Evolutionary conservation across 2,329 filamentous ascomycete genomes (phyloP).

Genomic region (Neonectria faginata): DNA sequence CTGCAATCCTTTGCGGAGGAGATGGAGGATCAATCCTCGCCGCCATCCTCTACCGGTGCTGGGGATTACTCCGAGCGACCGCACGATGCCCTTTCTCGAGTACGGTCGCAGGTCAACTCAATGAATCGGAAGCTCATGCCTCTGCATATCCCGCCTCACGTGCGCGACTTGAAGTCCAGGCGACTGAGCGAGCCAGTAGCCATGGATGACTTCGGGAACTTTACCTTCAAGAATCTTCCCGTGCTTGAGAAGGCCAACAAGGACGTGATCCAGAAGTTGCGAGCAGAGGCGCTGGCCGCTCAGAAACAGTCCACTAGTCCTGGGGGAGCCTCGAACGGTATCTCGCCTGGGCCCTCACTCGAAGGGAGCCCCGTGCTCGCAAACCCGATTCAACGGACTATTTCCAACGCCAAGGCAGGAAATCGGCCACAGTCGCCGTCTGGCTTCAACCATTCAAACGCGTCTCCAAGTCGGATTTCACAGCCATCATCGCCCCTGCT

Average conservation of each 20-base stretch:
- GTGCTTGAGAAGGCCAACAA: constrained; percentile 99
- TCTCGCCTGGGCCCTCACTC: constrained; percentile 75
- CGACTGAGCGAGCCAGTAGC: constrained; percentile 90
- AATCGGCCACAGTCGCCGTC: constrained; percentile 91
- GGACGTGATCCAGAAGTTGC: constrained; percentile 95
- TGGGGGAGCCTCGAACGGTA: constrained; percentile 54
- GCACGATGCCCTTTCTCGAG: constrained; percentile 92
- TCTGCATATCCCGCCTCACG: constrained; percentile 94
- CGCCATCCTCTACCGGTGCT: constrained; percentile 75
- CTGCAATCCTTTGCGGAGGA: constrained; percentile 94
- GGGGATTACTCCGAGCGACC: constrained; percentile 88
- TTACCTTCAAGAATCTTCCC: constrained; percentile 96
- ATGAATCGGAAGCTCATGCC: constrained; percentile 95
- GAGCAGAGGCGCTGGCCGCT: constrained; percentile 85
- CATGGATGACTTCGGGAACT: constrained; percentile 94
- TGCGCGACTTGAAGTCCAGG: constrained; percentile 88
- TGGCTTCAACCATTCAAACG: constrained; percentile 79
- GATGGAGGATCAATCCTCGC: constrained; percentile 87
- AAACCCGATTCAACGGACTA: constrained; percentile 81
- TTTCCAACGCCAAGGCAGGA: constrained; percentile 83
- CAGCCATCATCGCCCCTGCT: constrained; percentile 80
- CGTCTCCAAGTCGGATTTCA: constrained; percentile 86
- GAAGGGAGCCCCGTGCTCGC: constrained; percentile 89
- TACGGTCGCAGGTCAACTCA: constrained; percentile 85
- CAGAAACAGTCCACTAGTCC: constrained; percentile 67